Evolutionary conservation across 148 eudicot genomes (phyloP), one percentile per base, ranked within the genome.

Genomic region (Selenicereus undatus): DNA sequence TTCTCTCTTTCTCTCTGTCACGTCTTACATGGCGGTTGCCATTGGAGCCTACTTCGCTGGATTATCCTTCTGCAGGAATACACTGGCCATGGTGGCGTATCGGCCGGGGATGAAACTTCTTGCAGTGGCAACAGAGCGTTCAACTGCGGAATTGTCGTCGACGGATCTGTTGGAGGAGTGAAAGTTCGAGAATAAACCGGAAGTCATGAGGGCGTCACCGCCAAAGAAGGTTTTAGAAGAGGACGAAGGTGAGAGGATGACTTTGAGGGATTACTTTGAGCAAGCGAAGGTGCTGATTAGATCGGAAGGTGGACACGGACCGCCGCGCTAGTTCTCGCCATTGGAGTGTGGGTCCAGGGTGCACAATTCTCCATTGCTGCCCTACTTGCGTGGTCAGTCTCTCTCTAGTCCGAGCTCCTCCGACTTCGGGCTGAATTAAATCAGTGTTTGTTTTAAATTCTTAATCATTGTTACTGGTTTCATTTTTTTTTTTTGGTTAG

Each of bases 301-400:
- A 79, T 76, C 88, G 17, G 81, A 72, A 51, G 83, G 83, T 43
- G 68, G 68, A 24, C 29, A 27, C n/a, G 88, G 86, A 7, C 85
- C 88, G n/a, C 88, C 88, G 18, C 84, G 90, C 42, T 88, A 88
- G 90, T 88, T 88, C 80, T 82, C 88, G 30, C 87, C 90, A 52
- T 54, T 82, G 82, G 87, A 86, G 36, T 84, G 86, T 69, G 79
- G 71, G 13, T 52, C 74, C 4, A 76, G 80, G 20, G 39, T 52
- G 14, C 4, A 48, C 66, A 82, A 80, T 68, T 82, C 88, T 50
- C 90, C 90, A 50, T 79, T 88, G 68, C 78, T 88, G 24, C 86
- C 83, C 80, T 86, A 62, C 75, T 75, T 86, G 71, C 88, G 86
- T 18, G 86, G 88, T 86, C 5, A 27, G 32, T 45, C 21, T 64